Percentiles rank a stretch among this genome's conserved stretches.
These are phyloP conservation scores for Xylaria scruposa DNA, from an alignment of 495 filamentous ascomycete genomes.

Conservation along the genomic window DNA sequence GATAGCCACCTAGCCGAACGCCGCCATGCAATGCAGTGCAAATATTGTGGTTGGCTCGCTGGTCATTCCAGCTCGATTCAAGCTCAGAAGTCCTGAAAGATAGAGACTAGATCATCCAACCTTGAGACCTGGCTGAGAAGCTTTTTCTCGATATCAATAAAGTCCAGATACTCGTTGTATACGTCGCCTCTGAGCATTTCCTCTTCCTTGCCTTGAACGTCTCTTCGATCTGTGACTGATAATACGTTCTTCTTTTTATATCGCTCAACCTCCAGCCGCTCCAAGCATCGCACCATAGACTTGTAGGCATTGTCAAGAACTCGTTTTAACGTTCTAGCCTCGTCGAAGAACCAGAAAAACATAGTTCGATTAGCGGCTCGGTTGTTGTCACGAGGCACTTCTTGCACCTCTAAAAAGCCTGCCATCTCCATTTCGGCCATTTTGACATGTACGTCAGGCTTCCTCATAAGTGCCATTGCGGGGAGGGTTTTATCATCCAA, in stretches of 20 bases:
- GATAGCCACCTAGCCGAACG: conserved; percentile 33
- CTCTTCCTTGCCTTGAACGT: conserved; percentile 82
- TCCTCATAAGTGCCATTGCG: conserved; percentile 74
- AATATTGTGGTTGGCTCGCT: conserved; percentile 25
- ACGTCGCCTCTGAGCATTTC: conserved; percentile 73
- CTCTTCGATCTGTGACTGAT: conserved; percentile 76
- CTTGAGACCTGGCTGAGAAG: conserved; percentile 77
- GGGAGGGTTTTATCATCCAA: conserved; percentile 87
- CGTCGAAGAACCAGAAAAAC: conserved; percentile 90
- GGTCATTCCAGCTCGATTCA: conserved; percentile 10
- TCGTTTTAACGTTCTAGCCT: conserved; percentile 66
- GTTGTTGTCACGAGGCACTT: conserved; percentile 83
- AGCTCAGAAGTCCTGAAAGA: conserved; percentile 79
- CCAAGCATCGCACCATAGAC: conserved; percentile 83
- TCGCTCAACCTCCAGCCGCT: conserved; percentile 75
- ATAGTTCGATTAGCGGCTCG: conserved; percentile 79
- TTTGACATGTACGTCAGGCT: conserved; percentile 80
- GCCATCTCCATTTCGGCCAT: conserved; percentile 80
- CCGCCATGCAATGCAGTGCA: conserved; percentile 41
- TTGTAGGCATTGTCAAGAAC: conserved; percentile 83
- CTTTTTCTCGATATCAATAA: conserved; percentile 74
- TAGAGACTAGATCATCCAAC: conserved; percentile 82
- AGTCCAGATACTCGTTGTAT: conserved; percentile 67
- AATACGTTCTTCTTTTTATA: conserved; percentile 70
- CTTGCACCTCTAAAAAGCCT: conserved; percentile 87